Base-by-base conservation (phyloP, 257 asterid species). In the Echites panduratus region DNA sequence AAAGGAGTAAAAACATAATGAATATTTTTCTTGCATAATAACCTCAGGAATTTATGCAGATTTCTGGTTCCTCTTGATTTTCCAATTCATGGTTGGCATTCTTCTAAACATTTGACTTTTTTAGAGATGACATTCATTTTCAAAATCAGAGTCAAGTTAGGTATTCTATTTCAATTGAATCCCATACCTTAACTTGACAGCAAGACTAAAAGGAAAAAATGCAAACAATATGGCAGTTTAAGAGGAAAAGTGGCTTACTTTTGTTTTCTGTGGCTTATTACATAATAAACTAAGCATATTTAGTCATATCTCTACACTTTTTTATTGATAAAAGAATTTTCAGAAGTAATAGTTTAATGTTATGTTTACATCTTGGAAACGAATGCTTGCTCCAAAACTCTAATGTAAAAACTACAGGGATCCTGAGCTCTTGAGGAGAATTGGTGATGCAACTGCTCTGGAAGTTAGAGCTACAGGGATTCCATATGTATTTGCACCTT, bases 391-490 rank as follows among this genome's bases (percentile, higher is more conserved):
- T 35, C 1, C 3, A 35, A 43, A 45, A 32, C 19, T 6, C 13
- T 66, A 66, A 66, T 54, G 2, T 20, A 13, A 71, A 16, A 79
- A 32, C 44, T 54, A 56, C 84, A 91, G 97, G 90, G 98, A 92
- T 75, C 91, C 95, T 74, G 88, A 83, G 27, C 90, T 89, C 43
- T 27, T 90, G 79, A 77, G 81, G 77, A 80, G 91, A 81, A 92
- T 92, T 72, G 98, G 98, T 69, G 89, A 86, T 38, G 96, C 94
- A 76, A 92, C 98, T 49, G 98, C 98, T 40, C 72, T 82, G 68
- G 98, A 89, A 87, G 84, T 88, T 71, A 84, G 96, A 89, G 97
- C 95, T 66, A 91, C 97, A 5, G 97, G 97, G 76, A 92, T 92
- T 78, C 89, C 96, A 49, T 92, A 90, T 74, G 85, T 76, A 61